Evolutionary conservation across 1,284 basidiomycete genomes (phyloP).

Genomic region (Violaceomyces palustris): DNA sequence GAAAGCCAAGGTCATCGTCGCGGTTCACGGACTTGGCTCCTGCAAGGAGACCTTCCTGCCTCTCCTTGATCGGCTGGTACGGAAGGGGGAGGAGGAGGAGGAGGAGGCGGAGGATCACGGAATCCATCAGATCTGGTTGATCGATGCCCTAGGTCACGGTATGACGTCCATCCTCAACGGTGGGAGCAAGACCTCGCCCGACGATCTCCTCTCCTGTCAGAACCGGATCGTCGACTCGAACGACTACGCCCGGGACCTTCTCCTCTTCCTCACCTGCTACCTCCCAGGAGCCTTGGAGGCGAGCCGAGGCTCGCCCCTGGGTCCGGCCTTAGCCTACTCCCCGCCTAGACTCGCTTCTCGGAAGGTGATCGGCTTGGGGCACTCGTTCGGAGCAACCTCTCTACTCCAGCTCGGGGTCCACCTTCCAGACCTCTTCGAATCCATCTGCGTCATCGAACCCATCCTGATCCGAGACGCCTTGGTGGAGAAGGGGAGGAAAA

Average conservation of each 20-base stretch:
- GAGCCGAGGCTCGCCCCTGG: no score
- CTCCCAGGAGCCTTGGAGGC: constrained; percentile 22
- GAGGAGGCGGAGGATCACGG: no score
- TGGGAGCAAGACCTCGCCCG: no score
- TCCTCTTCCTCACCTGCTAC: constrained; percentile 29
- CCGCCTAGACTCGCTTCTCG: constrained; percentile 21
- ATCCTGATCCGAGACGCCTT: constrained; percentile 15
- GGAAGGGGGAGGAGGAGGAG: constrained; percentile 15
- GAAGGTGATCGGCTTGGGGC: constrained; percentile 24
- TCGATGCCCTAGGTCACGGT: constrained; percentile 25
- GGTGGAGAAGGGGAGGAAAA: constrained; percentile 9
- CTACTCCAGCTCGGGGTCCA: constrained; percentile 16
- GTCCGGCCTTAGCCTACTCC: constrained; percentile 25
- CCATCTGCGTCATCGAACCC: constrained; percentile 16
- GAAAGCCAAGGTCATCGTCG: constrained; percentile 22
- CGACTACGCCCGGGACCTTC: constrained; percentile 21
- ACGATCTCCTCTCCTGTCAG: no score
- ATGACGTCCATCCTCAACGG: constrained; percentile 25
- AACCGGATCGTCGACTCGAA: constrained; percentile 31
- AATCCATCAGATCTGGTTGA: constrained; percentile 33
- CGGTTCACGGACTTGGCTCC: constrained; percentile 24
- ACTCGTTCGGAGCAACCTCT: constrained; percentile 24
- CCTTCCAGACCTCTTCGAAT: constrained; percentile 21
- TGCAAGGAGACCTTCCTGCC: constrained; percentile 24
- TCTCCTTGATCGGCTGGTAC: constrained; percentile 18